Percentiles rank a stretch among this genome's conserved stretches.
Evolutionary conservation across 768 basidiomycete genomes (phyloP).

Genomic region (Porpolomopsis calyptriformis): DNA sequence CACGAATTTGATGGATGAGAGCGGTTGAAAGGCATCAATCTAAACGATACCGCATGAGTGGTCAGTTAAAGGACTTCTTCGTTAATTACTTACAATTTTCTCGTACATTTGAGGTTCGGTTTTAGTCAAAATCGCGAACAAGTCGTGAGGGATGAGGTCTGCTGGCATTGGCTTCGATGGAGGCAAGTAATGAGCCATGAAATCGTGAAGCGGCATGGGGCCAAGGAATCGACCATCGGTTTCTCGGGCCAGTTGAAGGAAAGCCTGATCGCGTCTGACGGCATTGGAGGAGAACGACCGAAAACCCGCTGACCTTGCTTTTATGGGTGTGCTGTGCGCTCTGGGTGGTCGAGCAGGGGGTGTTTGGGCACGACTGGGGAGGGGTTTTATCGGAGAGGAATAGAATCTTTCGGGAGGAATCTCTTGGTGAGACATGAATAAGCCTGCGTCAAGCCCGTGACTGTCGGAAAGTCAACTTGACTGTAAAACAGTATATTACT

Average conservation of each 20-base stretch:
- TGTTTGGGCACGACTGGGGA: not conserved
- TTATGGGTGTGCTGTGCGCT: not conserved
- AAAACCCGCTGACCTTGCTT: not conserved
- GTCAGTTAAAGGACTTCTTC: not conserved
- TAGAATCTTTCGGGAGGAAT: not conserved
- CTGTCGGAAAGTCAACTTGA: too few species aligned
- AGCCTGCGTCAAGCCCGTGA: too few species aligned
- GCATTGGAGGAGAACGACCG: not conserved
- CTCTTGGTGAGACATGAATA: too few species aligned
- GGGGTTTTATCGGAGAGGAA: not conserved
- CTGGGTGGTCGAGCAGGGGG: not conserved
- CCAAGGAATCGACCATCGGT: not conserved
- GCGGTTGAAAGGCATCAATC: not conserved
- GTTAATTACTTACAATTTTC: not conserved
- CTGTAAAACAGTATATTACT: too few species aligned
- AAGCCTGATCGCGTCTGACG: not conserved
- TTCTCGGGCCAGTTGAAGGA: not conserved
- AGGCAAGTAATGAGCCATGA: not conserved
- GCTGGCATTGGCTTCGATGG: not conserved
- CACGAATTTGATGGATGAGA: not conserved
- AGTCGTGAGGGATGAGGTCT: not conserved
- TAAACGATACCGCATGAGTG: not conserved
- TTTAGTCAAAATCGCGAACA: not conserved
- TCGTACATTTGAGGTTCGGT: not conserved
- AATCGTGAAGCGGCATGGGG: not conserved